phyloP scores from a whole-genome alignment of 352 stramenopile genomes.

The Pythium periplocum region DNA sequence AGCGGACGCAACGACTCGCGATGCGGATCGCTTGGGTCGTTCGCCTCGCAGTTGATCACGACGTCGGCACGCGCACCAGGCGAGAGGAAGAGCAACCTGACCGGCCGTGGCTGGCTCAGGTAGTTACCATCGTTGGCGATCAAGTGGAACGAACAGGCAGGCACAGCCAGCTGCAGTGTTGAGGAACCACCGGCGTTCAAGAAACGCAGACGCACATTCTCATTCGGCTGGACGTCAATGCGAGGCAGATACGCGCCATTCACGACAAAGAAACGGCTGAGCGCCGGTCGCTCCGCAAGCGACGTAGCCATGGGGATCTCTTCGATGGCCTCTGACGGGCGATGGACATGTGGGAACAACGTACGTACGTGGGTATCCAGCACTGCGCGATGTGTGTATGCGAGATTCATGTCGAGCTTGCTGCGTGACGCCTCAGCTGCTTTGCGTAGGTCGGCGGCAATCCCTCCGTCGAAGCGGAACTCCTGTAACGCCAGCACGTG shows the following conservation, averaged over 20 bases:
- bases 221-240: slow-evolving; percentile 41
- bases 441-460: slow-evolving; percentile 40
- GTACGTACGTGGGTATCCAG: slow-evolving; percentile 29
- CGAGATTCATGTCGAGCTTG: slow-evolving; percentile 33
- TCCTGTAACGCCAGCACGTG: slow-evolving; percentile 55
- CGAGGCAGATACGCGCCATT: slow-evolving; percentile 71
- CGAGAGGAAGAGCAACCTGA: slow-evolving; percentile 43
- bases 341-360: slow-evolving; percentile 42
- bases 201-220: slow-evolving; percentile 55
- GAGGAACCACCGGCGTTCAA: slow-evolving; percentile 53
- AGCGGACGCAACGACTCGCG: slow-evolving; percentile 43
- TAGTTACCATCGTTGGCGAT: slow-evolving; percentile 60
- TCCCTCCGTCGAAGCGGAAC: slow-evolving; percentile 55
- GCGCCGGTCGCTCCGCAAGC: slow-evolving; percentile 18
- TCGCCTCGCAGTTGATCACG: slow-evolving; percentile 46
- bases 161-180: slow-evolving; percentile 50
- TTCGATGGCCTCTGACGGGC: slow-evolving; percentile 19
- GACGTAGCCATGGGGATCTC: slow-evolving; percentile 19
- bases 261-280: slow-evolving; percentile 57
- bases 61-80: slow-evolving; percentile 57
- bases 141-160: slow-evolving; percentile 50
- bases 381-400: slow-evolving; percentile 38
- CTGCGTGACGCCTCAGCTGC: slow-evolving; percentile 47
- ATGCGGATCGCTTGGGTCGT: slow-evolving; percentile 7
- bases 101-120: slow-evolving; percentile 26